Conservation (phyloP, 1,139 yeast genomes). For the Candida buenavistaensis region DNA sequence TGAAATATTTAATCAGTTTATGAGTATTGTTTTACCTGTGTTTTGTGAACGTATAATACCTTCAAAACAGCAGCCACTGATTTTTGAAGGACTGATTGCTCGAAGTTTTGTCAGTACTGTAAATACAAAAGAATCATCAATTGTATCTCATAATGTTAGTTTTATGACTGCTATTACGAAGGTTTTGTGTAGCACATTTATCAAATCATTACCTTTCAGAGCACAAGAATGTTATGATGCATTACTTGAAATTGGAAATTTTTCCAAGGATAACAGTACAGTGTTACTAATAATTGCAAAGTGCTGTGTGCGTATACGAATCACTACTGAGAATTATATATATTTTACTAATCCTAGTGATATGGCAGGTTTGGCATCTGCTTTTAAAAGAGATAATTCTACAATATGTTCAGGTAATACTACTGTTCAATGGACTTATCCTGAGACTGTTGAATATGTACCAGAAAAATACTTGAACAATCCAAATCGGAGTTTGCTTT, state of each 20-base stretch:
- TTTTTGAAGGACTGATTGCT: slow-evolving; percentile 7
- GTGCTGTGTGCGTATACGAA: slow-evolving; percentile 56
- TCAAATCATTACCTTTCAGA: slow-evolving; percentile 26
- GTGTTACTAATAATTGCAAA: slow-evolving; percentile 52
- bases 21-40: slow-evolving; percentile 15
- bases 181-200: slow-evolving; percentile 34
- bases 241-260: slow-evolving; percentile 25
- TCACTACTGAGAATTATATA: slow-evolving; percentile 45
- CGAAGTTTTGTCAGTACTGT: slow-evolving; percentile 16
- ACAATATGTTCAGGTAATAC: slow-evolving; percentile 14
- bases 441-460: slow-evolving; percentile 53
- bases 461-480: slow-evolving; percentile 41
- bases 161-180: slow-evolving; percentile 28
- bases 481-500: slow-evolving; percentile 23
- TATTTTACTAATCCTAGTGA: slow-evolving; percentile 58
- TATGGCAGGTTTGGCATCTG: slow-evolving; percentile 66
- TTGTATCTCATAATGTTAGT: slow-evolving; percentile 4
- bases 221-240: slow-evolving; percentile 31
- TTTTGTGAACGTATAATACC: slow-evolving; percentile 7
- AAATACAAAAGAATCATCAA: not conserved
- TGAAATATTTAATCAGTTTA: slow-evolving; percentile 23
- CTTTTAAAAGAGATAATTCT: slow-evolving; percentile 50
- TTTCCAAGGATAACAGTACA: slow-evolving; percentile 22
- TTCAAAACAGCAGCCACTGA: slow-evolving; percentile 5
- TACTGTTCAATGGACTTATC: slow-evolving; percentile 54